Conservation (phyloP, 1,284 basidiomycete genomes). For the Hemileia vastatrix region DNA sequence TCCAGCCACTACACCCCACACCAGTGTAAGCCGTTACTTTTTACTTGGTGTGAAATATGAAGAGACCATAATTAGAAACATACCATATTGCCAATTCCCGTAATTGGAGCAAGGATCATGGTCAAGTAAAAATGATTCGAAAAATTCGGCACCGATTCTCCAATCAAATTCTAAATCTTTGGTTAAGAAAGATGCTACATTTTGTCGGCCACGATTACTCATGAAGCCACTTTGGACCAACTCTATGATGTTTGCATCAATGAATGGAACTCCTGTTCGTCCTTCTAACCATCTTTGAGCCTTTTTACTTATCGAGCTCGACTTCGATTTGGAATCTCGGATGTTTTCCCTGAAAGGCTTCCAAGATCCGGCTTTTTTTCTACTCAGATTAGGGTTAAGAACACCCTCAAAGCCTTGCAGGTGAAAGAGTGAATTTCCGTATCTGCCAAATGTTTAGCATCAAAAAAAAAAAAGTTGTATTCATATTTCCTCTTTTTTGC, state of each 20-base stretch:
- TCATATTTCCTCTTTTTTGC: neutral
- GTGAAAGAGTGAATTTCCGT: slow-evolving; percentile 46
- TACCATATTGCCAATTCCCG: slow-evolving; percentile 48
- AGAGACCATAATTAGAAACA: neutral
- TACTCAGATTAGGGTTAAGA: slow-evolving; percentile 46
- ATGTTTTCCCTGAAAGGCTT: slow-evolving; percentile 37
- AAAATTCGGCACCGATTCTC: slow-evolving; percentile 53
- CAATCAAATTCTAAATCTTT: slow-evolving; percentile 52
- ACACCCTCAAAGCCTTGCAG: slow-evolving; percentile 48
- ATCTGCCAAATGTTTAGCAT: slow-evolving; percentile 32
- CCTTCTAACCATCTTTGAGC: slow-evolving; percentile 49
- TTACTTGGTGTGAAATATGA: neutral
- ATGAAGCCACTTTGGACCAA: slow-evolving; percentile 51
- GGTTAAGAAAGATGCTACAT: slow-evolving; percentile 52
- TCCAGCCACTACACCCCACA: slow-evolving; percentile 44
- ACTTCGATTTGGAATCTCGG: slow-evolving; percentile 32
- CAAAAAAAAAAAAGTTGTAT: neutral
- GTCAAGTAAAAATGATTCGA: slow-evolving; percentile 49
- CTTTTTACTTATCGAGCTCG: slow-evolving; percentile 26
- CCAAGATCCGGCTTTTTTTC: slow-evolving; percentile 40
- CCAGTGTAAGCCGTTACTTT: neutral
- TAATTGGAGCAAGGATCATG: slow-evolving; percentile 46
- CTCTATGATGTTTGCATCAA: slow-evolving; percentile 53
- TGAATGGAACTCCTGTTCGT: slow-evolving; percentile 51
- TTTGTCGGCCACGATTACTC: slow-evolving; percentile 53